Evolutionary conservation across 129 eudicot genomes (phyloP), one percentile per base, ranked within the genome.

Genomic region (Ambrosia artemisiifolia): DNA sequence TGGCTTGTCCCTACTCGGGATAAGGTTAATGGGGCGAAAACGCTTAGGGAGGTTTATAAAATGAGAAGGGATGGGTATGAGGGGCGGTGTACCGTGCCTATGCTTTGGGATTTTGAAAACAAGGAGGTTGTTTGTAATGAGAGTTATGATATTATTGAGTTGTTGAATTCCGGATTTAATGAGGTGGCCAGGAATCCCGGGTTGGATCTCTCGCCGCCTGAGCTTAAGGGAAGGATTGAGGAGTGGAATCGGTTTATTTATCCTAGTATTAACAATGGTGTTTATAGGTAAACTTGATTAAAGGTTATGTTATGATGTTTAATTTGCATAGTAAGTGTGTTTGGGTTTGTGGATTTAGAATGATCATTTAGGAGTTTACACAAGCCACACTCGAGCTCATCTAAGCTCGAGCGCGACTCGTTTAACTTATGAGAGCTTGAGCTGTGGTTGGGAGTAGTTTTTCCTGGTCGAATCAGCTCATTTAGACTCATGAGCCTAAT

Each of bases 61-160:
- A 72, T 80, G 49, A 77, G 92, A 67, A 10, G 16, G 0, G 96
- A 88, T 0, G 96, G 96, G 20, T 94, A 90, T 35, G 80, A 80
- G 12, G 98, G 98, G 43, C 78, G 98, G 75, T 84, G 87, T 8
- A 90, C 98, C 0, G 98, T 90, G 7, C 98, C 98, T 0, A 84
- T 94, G 93, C 67, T 94, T 9, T 94, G 98, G 98, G 93, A 94
- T 80, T 79, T 59, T 9, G 80, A 74, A 46, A 76, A 35, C 33
- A 90, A 79, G 48, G 93, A 88, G 75, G 98, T 94, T 2, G 80
- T 90, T 57, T 94, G 96, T 59, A 94, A 94, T 74, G 98, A 94
- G 84, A 94, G 98, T 53, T 88, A 88, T 65, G 98, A 94, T 74
- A 90, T 90, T 7, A 81, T 88, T 6, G 87, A 88, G 19, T 63